Base-by-base conservation (phyloP, 768 basidiomycete genomes). In the Naganishia vaughanmartiniae region DNA sequence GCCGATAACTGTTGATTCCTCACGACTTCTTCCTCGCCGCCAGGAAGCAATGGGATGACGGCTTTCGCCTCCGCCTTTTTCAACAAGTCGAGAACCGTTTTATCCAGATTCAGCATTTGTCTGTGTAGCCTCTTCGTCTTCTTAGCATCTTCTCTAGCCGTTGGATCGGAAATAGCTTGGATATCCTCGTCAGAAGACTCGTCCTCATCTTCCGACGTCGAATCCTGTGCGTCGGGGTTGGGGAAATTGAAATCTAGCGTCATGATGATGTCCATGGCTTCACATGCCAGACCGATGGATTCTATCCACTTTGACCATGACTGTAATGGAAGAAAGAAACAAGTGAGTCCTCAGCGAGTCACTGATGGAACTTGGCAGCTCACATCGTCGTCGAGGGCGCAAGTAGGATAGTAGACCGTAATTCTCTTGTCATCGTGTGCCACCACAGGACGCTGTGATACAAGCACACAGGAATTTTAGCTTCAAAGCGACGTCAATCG, bases 1-100 rank as follows among this genome's bases (percentile, higher is more conserved):
- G 77, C 76, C 11, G 79, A 74, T 11, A 79, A 70, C 57, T 81
- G 80, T 55, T 77, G 78, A 67, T 81, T 81, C 19, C 78, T 68
- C 14, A 75, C 78, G 14, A 81, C 80, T 56, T 81, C 80, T 69
- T 79, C 80, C 66, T 81, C 80, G 4, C 76, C 78, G 54, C 80
- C 80, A 2, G 80, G 77, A 1, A 79, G 77, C 19, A 79, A 70
- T 6, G 78, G 76, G 67, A 81, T 79, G 30, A 81, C 70, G 15
- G 74, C 54, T 42, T 60, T 74, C 51, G 39, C 65, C 69, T 81
- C 80, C 0, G 76, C 78, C 53, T 77, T 53, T 60, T 76, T 78
- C 67, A 81, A 72, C 65, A 79, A 31, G 9, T 79, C 72, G 54
- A 76, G 66, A 12, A 79, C 70, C 45, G 76, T 42, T 42, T 68